Percentiles rank a stretch among this genome's conserved stretches.
phyloP scores from a whole-genome alignment of 192 early-diverging fungal species.

The Podila epigama region DNA sequence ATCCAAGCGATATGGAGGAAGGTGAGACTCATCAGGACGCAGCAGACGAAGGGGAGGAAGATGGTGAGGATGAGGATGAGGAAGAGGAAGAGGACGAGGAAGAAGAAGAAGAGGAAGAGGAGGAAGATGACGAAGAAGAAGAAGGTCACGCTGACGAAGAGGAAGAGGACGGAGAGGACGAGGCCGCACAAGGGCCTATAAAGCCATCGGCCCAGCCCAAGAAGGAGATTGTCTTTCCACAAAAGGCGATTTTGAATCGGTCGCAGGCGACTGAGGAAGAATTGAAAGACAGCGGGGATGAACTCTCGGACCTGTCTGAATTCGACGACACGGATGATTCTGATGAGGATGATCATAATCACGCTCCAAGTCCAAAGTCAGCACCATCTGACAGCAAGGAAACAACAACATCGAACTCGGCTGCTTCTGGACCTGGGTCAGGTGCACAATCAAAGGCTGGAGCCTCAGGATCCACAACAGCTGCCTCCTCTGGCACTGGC shows the following conservation, averaged over 20 bases:
- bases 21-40: constrained; percentile 1
- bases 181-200: constrained; percentile 9
- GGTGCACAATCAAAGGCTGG: background rate
- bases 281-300: constrained; percentile 47
- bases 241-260: constrained; percentile 35
- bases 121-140: constrained; percentile 13
- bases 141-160: constrained; percentile 8
- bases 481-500: background rate
- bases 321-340: constrained; percentile 48
- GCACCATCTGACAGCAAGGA: too few relatives aligned
- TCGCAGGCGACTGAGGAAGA: constrained; percentile 30
- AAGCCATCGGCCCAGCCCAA: constrained; percentile 1
- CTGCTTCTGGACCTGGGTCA: background rate
- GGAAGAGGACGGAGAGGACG: constrained; percentile 6
- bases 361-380: constrained; percentile 2
- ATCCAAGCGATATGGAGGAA: constrained; percentile 40
- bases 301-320: constrained; percentile 41
- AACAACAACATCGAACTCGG: constrained; percentile 5
- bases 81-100: constrained; percentile 16
- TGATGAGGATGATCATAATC: constrained; percentile 35
- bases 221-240: constrained; percentile 14
- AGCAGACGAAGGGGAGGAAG: too few relatives aligned
- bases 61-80: constrained; percentile 15
- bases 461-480: background rate
- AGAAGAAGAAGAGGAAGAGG: constrained; percentile 18